Percentiles rank a stretch among this genome's conserved stretches.
phyloP scores from a whole-genome alignment of 352 stramenopile genomes.

The Poterioochromonas sp. region DNA sequence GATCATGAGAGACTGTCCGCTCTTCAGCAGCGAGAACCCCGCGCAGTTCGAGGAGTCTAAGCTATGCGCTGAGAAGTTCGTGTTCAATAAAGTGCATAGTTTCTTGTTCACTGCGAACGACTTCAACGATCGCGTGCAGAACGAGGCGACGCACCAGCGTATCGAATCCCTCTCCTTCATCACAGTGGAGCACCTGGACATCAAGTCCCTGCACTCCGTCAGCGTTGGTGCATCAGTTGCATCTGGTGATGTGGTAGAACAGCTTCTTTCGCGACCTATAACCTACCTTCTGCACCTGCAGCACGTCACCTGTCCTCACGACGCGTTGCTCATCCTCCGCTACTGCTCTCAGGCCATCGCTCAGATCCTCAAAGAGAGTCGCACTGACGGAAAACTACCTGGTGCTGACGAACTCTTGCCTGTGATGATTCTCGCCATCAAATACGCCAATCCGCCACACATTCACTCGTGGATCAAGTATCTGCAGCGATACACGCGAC shows the following conservation, averaged over 20 bases:
- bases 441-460: conserved; percentile 64
- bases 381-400: conserved; percentile 50
- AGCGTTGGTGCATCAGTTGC: background rate
- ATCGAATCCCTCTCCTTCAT: conserved; percentile 66
- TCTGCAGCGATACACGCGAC: conserved; percentile 64
- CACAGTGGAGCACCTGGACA: conserved; percentile 66
- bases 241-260: background rate
- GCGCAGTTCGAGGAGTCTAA: background rate
- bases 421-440: conserved; percentile 72
- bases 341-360: conserved; percentile 62
- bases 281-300: conserved; percentile 43
- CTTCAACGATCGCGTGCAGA: conserved; percentile 44
- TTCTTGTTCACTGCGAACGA: conserved; percentile 60
- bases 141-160: conserved; percentile 55
- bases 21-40: too few relatives aligned
- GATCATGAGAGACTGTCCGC: conserved; percentile 3
- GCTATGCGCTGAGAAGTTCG: conserved; percentile 54
- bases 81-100: conserved; percentile 74
- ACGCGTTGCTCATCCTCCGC: conserved; percentile 48
- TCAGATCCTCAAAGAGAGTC: conserved; percentile 48
- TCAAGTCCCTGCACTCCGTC: conserved; percentile 38
- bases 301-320: conserved; percentile 37
- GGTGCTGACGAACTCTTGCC: conserved; percentile 81
- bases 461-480: conserved; percentile 73
- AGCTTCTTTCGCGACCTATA: conserved; percentile 44